A percentile compares a stretch with the other conserved stretches of the same genome.
These are phyloP conservation scores for Astrothelium macrocarpum DNA, from an alignment of 495 filamentous ascomycete species.

Conservation along the genomic window DNA sequence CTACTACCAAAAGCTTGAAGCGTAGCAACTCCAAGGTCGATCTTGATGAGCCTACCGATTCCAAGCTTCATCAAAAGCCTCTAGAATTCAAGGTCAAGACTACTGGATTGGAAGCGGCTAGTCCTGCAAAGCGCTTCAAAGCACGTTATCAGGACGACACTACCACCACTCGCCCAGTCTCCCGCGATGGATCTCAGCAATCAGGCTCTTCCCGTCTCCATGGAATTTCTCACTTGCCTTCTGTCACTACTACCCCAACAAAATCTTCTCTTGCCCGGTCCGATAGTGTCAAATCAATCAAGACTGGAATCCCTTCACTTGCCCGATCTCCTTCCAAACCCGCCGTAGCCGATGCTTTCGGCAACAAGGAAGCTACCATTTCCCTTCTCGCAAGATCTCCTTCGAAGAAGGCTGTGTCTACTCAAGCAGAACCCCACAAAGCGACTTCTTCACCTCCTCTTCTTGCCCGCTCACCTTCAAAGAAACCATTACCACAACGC, in stretches of 20 bases:
- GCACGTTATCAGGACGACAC: conserved; percentile 45
- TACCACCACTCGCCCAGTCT: conserved; percentile 44
- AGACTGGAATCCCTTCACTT: conserved; percentile 47
- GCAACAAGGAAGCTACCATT: neutral
- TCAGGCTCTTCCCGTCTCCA: conserved; percentile 23
- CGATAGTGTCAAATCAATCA: conserved; percentile 48
- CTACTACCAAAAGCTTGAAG: conserved; percentile 49
- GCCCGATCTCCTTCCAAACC: conserved; percentile 34
- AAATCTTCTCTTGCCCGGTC: conserved; percentile 64
- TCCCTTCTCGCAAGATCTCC: conserved; percentile 13
- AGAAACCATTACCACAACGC: neutral
- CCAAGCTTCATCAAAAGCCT: neutral
- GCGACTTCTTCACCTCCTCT: neutral
- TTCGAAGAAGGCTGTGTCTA: neutral
- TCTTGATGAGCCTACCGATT: conserved; percentile 46
- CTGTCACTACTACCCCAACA: conserved; percentile 60
- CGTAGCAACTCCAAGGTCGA: conserved; percentile 67
- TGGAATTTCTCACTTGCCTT: conserved; percentile 35
- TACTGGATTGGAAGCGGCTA: conserved; percentile 2
- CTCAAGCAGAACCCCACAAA: neutral
- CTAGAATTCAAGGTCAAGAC: neutral
- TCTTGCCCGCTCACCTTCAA: conserved; percentile 1
- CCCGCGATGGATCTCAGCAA: conserved; percentile 38
- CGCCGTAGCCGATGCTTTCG: neutral
- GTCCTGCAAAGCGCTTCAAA: conserved; percentile 29